Base-by-base conservation (phyloP, 2,329 filamentous ascomycete genomes). In the Ophiostoma montium region DNA sequence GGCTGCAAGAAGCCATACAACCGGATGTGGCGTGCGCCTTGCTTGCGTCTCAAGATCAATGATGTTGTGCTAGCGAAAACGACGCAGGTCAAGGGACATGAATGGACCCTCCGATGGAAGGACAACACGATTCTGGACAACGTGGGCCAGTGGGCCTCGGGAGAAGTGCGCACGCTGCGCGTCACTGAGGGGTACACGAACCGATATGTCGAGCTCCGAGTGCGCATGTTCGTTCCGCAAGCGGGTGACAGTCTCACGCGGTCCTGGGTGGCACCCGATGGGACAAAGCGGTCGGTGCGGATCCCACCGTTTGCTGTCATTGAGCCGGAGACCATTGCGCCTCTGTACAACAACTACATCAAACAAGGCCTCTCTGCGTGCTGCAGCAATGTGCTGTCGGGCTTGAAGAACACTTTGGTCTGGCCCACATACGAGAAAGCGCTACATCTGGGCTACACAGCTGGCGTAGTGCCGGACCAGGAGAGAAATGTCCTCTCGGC, bases 91-190 rank as follows among this genome's bases (percentile, higher is more conserved):
- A 70, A 74, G 45, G 75, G 74, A 1, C 69, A 69, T 51, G 74
- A 78, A 56, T 80, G 76, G 76, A 79, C 74, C 2, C 66, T 66
- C 19, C 68, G 76, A 36, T 80, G 76, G 76, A 68, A 67, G 46
- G 70, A 75, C 53, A 73, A 70, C 52, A 70, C 72, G 38, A 65
- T 71, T 43, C 31, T 58, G 11, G 72, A 76, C 44, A 70, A 76
- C 27, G 76, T 80, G 48, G 69, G 70, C 31, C 68, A 67, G 47
- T 80, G 76, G 76, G 72, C 68, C 6, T 72, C 72, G 2, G 53
- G 62, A 3, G 71, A 76, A n/a, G 63, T 67, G 30, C 72, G 65
- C 52, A 65, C 56, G 2, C 73, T 80, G 39, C 60, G 61, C 32
- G 64, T 80, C 23, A 72, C 74, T 0, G 75, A 77, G 49, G 73